Evolutionary conservation across 106 monocot species (phyloP).

Genomic region (Dactylorhiza incarnata): DNA sequence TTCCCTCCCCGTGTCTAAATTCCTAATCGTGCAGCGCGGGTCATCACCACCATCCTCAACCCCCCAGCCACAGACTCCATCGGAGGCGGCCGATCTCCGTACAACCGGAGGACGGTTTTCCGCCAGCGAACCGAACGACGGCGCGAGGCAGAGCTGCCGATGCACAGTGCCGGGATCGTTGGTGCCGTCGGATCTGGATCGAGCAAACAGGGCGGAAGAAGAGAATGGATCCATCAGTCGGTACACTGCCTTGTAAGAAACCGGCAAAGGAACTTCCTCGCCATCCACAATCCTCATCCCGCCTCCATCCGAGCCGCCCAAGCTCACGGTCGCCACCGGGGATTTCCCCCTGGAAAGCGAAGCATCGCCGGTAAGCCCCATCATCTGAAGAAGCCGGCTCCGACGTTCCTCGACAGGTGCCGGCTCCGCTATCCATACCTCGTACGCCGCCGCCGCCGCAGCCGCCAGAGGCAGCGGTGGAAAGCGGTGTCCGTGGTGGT

Average conservation of each 20-base stretch:
- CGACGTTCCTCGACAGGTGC: constrained; percentile 79
- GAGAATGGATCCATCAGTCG: background rate
- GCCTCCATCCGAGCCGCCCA: constrained; percentile 6
- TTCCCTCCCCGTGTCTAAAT: constrained; percentile 76
- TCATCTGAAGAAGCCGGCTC: constrained; percentile 47
- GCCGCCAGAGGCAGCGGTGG: constrained; percentile 9
- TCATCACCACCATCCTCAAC: constrained; percentile 11
- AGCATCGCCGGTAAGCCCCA: constrained; percentile 61
- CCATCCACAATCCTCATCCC: background rate
- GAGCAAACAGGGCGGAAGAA: background rate
- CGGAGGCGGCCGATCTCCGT: background rate
- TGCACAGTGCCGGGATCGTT: constrained; percentile 13
- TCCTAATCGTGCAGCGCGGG: constrained; percentile 60
- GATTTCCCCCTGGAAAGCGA: constrained; percentile 21
- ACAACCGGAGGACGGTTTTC: constrained; percentile 11
- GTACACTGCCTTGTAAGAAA: background rate
- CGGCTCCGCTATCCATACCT: constrained; percentile 76
- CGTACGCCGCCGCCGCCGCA: constrained; percentile 26
- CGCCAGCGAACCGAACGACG: background rate
- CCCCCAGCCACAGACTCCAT: background rate
- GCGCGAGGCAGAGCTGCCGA: constrained; percentile 3
- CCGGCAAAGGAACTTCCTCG: background rate
- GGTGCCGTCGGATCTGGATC: constrained; percentile 39
- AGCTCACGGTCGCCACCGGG: constrained; percentile 18
- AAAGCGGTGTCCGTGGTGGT: constrained; percentile 4